Conservation (phyloP, 208 protist genomes). For the Trypanosoma grayi region DNA sequence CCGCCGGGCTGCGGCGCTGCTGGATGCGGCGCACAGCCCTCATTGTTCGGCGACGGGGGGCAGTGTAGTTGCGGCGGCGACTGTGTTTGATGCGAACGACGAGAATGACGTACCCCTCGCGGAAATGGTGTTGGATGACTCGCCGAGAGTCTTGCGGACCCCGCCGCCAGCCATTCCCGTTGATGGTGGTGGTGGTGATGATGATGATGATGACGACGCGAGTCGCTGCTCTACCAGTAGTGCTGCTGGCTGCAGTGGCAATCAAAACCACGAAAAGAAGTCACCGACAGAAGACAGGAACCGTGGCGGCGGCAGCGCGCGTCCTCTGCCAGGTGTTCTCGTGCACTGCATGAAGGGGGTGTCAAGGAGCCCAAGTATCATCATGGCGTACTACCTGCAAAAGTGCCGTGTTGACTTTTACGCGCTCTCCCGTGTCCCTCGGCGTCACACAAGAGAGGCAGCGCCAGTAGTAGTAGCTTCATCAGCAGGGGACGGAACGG, state of each 20-base stretch:
- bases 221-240: neutral
- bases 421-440: constrained; percentile 1
- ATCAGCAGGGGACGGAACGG: neutral
- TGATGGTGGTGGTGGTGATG: neutral
- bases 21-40: neutral
- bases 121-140: constrained; percentile 5
- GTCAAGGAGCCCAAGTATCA: constrained; percentile 71
- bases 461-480: neutral
- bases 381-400: constrained; percentile 56
- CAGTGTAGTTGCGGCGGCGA: neutral
- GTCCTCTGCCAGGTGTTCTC: constrained; percentile 41
- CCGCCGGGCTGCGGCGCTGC: neutral
- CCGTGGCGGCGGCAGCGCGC: neutral
- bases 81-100: neutral
- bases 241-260: too few species aligned
- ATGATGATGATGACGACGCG: neutral
- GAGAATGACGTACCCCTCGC: neutral
- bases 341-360: constrained; percentile 80
- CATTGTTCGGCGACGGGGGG: too few species aligned
- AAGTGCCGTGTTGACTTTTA: constrained; percentile 22
- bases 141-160: neutral
- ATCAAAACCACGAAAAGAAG: too few species aligned
- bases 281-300: too few species aligned
- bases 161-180: neutral
- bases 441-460: too few species aligned